phyloP scores from a whole-genome alignment of 2,329 filamentous ascomycete genomes.

The Calonectria naviculata region DNA sequence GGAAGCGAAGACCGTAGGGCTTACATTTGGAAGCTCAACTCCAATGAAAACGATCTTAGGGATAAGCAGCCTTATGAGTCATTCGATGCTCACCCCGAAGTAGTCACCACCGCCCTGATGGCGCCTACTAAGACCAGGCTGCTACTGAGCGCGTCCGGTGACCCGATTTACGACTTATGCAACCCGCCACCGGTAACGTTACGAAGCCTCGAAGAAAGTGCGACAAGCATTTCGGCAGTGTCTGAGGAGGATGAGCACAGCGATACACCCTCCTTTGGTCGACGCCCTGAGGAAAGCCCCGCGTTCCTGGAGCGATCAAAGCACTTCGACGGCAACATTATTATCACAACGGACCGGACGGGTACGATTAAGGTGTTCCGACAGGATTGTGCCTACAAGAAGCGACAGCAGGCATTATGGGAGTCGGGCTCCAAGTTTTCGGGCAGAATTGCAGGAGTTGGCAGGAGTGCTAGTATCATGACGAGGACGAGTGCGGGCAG shows the following conservation, averaged over 20 bases:
- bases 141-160: constrained; percentile 82
- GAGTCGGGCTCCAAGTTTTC: constrained; percentile 83
- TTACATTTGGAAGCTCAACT: constrained; percentile 81
- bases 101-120: constrained; percentile 90
- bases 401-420: constrained; percentile 81
- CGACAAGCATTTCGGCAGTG: constrained; percentile 53
- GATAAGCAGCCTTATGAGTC: constrained; percentile 88
- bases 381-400: constrained; percentile 89
- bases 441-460: constrained; percentile 71
- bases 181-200: constrained; percentile 92
- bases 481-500: constrained; percentile 64
- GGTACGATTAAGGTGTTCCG: constrained; percentile 95
- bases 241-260: constrained; percentile 50
- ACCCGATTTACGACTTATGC: constrained; percentile 96
- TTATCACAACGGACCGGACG: constrained; percentile 89
- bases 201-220: constrained; percentile 75
- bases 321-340: constrained; percentile 87
- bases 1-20: constrained; percentile 92
- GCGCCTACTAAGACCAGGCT: constrained; percentile 84
- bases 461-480: constrained; percentile 66
- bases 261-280: constrained; percentile 43
- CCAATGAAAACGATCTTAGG: constrained; percentile 70
- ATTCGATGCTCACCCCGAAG: constrained; percentile 89
- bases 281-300: constrained; percentile 74
- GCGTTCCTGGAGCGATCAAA: constrained; percentile 80